These are phyloP conservation scores for Pisolithus marmoratus DNA, from an alignment of 768 basidiomycete genomes.

Conservation along the genomic window DNA sequence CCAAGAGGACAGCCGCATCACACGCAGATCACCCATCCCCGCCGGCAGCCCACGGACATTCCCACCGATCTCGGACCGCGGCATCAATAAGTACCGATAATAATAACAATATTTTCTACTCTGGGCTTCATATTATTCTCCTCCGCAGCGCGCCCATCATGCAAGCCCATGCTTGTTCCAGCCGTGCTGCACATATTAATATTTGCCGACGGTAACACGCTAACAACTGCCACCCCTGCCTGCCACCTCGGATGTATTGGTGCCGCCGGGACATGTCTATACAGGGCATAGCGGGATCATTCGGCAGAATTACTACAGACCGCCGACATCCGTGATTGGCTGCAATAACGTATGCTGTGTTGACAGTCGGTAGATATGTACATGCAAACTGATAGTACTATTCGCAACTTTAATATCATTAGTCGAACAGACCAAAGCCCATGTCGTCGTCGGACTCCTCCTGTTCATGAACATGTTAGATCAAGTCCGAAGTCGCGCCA, in stretches of 20 bases:
- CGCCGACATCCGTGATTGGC: neutral
- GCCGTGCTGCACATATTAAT: no score
- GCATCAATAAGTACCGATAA: neutral
- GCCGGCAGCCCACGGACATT: slow-evolving; percentile 24
- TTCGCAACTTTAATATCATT: slow-evolving; percentile 24
- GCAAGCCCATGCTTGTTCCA: no score
- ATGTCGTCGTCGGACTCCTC: slow-evolving; percentile 98
- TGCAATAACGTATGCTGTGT: neutral
- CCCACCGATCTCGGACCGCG: slow-evolving; percentile 15
- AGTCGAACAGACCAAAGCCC: slow-evolving; percentile 99
- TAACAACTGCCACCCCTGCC: neutral
- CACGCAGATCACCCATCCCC: slow-evolving; percentile 20
- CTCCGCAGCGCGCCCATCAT: neutral
- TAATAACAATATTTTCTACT: no score
- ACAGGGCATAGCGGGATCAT: neutral
- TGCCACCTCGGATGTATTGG: slow-evolving; percentile 5
- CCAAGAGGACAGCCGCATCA: slow-evolving; percentile 6
- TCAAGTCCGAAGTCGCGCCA: neutral
- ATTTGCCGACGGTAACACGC: slow-evolving; percentile 22
- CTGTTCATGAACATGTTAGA: slow-evolving; percentile 31
- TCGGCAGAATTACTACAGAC: neutral
- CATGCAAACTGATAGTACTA: neutral
- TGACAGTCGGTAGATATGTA: neutral
- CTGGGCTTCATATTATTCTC: no score
- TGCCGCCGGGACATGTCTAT: slow-evolving; percentile 15